Evolutionary conservation across 768 basidiomycete species (phyloP), one percentile per base, ranked within the genome.

Genomic region (Pholiota molesta): DNA sequence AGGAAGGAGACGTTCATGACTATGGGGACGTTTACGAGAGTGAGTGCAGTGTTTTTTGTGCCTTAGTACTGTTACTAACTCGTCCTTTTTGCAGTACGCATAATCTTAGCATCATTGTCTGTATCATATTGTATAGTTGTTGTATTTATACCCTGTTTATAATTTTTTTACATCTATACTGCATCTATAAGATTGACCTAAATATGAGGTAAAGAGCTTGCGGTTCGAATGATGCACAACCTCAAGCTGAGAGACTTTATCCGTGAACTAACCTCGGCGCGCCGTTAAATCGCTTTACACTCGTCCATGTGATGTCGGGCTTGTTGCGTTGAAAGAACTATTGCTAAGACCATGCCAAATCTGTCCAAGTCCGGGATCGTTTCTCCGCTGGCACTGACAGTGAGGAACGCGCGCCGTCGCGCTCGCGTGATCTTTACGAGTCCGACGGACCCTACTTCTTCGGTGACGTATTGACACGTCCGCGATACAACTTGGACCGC

Each of bases 1-100:
- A 81, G 78, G 71, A 93, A 94, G 71, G 91, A 91, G 76, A 95
- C 92, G 6, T 96, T 95, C 68, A 94, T 94, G 84, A 96, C 94
- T 1, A 91, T 89, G 84, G 87, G 89, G 17, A 97, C 95, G 13
- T 97, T 96, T 67, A 96, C 91, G 9, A 85, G 95, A 77, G 94
- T 95, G 71, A 74, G 94, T 75, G 45, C 52, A 26, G 47, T 19
- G 16, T 55, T n/a, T n/a, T 42, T 3, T 23, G 19, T 47, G 14
- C 26, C 26, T 59, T 14, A 11, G 5, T 2, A 17, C 11, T 59
- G 19, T 61, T 21, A 51, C 54, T 59, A 5, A 52, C 35, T 17
- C 5, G 9, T 53, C n/a, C 19, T n/a, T 47, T 54, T 14, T 9
- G 19, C 23, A 66, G 65, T 66, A 66, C 39, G 65, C 65, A 19